Base-by-base conservation (phyloP, 345 rosid genomes). In the Mangifera indica region DNA sequence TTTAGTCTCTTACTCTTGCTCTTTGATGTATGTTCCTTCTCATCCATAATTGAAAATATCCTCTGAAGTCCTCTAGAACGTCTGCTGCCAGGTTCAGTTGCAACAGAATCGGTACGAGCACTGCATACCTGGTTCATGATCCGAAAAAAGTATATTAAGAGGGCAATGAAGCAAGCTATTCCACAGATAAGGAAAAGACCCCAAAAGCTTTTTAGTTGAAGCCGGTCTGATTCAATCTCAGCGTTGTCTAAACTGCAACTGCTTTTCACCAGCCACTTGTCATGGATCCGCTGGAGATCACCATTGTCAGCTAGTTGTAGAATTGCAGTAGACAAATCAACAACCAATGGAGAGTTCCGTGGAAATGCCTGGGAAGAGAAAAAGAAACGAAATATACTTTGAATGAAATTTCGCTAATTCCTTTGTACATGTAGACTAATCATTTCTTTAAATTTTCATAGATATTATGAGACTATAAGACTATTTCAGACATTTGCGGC, bases 1-100 rank as follows among this genome's bases (percentile, higher is more conserved):
- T 89, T 92, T 74, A 85, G 82, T 71, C 67, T 84, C 81, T 92
- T 92, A 24, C 67, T 80, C 63, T 37, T 75, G 12, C 63, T 48
- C 81, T 74, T 85, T 2, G 86, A 78, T 3, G 29, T 62, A 1
- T 85, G 92, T 70, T 86, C 78, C 78, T 83, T 94, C 85, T 89
- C 97, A 65, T 95, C 96, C 88, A 95, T 88, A 56, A 92, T 69
- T 2, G 96, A 90, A 4, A 90, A 72, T 55, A 94, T 76, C 72
- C 92, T 75, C 55, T 82, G 90, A 5, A 95, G 20, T 61, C 66
- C 84, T 66, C 86, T 66, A 44, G 90, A 78, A 37, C 68, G 85
- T 24, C 76, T 55, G 58, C 80, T 76, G 21, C 56, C 73, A 6
- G 63, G 67, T 49, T 75, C 79, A n/a, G 78, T 60, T 8, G 83